phyloP scores from a whole-genome alignment of 495 filamentous ascomycete species.

The Podospora pseudocomata region DNA sequence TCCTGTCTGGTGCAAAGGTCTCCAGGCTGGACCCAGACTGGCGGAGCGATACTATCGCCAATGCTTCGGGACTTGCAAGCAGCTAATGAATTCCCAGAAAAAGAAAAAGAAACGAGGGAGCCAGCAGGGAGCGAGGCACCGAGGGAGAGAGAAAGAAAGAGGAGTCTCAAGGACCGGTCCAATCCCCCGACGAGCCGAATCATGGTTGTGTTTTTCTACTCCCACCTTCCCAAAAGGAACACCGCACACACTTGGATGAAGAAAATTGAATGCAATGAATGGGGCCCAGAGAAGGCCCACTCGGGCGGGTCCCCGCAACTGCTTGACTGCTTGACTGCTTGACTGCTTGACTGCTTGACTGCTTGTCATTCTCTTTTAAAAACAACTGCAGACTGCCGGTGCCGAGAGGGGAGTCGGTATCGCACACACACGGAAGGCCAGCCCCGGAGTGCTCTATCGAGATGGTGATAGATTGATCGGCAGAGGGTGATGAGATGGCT shows the following conservation, averaged over 20 bases:
- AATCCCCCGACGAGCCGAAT: constrained; percentile 6
- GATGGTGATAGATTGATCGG: background rate
- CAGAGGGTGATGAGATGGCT: constrained; percentile 3
- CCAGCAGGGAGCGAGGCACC: background rate
- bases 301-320: background rate
- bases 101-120: constrained; percentile 8
- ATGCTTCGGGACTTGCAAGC: background rate
- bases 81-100: background rate
- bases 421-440: background rate
- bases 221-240: constrained; percentile 21
- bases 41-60: background rate
- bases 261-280: background rate
- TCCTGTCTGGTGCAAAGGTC: background rate
- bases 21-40: background rate
- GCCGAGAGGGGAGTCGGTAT: background rate
- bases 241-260: background rate
- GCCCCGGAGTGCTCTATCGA: background rate
- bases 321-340: background rate
- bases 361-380: no score
- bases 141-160: background rate
- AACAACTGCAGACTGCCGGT: background rate
- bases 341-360: no score
- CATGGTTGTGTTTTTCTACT: constrained; percentile 1
- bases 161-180: constrained; percentile 7
- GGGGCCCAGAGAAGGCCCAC: background rate